Conservation (phyloP, 805 yeast species). For the Wickerhamiella kurtzmanii region DNA sequence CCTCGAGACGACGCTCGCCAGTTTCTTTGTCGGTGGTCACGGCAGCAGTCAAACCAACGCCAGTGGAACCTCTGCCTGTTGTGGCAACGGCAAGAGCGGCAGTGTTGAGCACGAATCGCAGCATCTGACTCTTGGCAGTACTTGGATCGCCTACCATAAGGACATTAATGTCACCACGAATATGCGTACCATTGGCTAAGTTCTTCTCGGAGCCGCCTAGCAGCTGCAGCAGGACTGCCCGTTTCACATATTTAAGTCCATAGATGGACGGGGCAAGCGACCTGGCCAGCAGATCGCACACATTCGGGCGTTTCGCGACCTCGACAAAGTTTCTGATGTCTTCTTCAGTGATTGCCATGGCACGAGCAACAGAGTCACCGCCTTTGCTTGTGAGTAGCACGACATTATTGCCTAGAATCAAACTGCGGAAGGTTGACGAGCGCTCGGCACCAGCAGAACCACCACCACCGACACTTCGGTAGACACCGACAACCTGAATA, state of each 20-base stretch:
- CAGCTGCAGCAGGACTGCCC: conserved; percentile 79
- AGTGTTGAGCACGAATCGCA: conserved; percentile 86
- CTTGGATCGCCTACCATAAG: conserved; percentile 98
- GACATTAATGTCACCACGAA: conserved; percentile 94
- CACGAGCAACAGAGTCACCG: conserved; percentile 44
- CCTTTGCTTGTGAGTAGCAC: conserved; percentile 82
- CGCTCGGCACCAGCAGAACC: conserved; percentile 19
- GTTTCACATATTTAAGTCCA: conserved; percentile 83
- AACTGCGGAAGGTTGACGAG: conserved; percentile 57
- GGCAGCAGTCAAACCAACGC: conserved; percentile 98
- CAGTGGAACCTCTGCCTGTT: conserved; percentile 98
- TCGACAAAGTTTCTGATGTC: conserved; percentile 81
- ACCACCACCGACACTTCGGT: conserved; percentile 76
- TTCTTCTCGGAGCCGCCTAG: conserved; percentile 92
- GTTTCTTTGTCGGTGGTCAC: conserved; percentile 94
- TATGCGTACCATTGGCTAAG: conserved; percentile 85
- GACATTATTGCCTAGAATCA: conserved; percentile 78
- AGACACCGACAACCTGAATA: conserved; percentile 86
- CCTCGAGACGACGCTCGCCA: conserved; percentile 91
- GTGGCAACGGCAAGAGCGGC: conserved; percentile 95
- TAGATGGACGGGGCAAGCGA: conserved; percentile 93
- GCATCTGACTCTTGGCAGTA: conserved; percentile 92
- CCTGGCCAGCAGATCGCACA: conserved; percentile 66
- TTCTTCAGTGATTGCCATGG: conserved; percentile 57
- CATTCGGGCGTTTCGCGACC: conserved; percentile 52